Evolutionary conservation across 129 eudicot species (phyloP), one percentile per base, ranked within the genome.

Genomic region (Helichrysum umbraculigerum): DNA sequence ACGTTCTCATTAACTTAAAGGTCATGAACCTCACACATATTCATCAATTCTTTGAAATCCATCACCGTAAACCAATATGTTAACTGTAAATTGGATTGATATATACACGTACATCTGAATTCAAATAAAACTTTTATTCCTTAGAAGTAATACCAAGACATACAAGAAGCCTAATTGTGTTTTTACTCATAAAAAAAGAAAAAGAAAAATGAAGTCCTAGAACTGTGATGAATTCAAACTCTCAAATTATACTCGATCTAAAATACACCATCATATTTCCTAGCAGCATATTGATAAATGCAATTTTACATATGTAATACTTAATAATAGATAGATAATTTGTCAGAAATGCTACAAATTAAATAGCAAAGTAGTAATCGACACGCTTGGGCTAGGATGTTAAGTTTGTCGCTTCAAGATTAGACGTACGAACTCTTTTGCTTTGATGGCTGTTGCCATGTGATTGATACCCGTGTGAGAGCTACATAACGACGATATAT

Each of bases 401-500:
- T n/a, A n/a, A n/a, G n/a, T 59, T 20, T 66, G 61, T 79, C 60
- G 29, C 39, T 21, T 79, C 39, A 37, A 21, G 6, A 64, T 37
- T 72, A 28, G 32, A 25, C 71, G 66, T 61, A 61, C 6, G 17
- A 7, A 50, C 39, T 10, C 37, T 17, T 37, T 71, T 73, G 44
- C 60, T 51, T 54, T 54, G 37, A 61, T 61, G 71, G 76, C 63
- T 72, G 65, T 37, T 51, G 34, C 61, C 78, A 72, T 52, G 83
- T 72, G 78, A 64, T 52, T 17, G 54, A 30, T 66, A 47, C 35
- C 66, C 35, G 19, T 50, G n/a, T 14, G 34, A 52, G 25, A 71
- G 61, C 52, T 37, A 5, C 11, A 63, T 14, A 57, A 17, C 6
- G 54, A 64, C 15, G 34, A 60, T 34, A 66, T 68, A 68, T 50